Percentiles rank a stretch among this genome's conserved stretches.
These are phyloP conservation scores for Salicornia ramosissima DNA, from an alignment of 148 eudicot species.

Conservation along the genomic window DNA sequence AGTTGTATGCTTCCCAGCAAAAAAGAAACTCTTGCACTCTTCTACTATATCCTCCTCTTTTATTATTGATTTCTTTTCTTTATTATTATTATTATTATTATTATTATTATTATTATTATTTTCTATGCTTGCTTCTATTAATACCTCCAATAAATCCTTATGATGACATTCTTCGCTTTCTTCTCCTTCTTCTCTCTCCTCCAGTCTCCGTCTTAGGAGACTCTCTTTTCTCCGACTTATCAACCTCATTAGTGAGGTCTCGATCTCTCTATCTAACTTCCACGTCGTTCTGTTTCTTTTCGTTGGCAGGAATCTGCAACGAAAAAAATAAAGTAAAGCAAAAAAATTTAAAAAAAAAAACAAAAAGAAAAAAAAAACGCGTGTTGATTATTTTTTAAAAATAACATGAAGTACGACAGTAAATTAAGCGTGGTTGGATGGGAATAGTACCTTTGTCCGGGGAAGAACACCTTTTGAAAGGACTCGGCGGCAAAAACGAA, in stretches of 20 bases:
- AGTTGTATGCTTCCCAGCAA: slow-evolving; percentile 64
- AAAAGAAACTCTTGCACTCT: slow-evolving; percentile 66
- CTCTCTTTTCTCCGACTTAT: slow-evolving; percentile 34
- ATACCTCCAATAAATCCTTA: slow-evolving; percentile 42
- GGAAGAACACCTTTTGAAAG: slow-evolving; percentile 50
- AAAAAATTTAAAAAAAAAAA: too few relatives aligned
- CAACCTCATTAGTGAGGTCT: slow-evolving; percentile 32
- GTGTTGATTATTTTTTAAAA: neutral
- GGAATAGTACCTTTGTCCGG: slow-evolving; percentile 45
- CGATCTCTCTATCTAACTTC: slow-evolving; percentile 45
- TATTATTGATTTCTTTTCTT: slow-evolving; percentile 10
- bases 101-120: neutral
- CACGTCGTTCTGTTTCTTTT: slow-evolving; percentile 50
- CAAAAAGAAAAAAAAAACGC: slow-evolving; percentile 1
- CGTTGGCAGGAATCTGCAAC: slow-evolving; percentile 47
- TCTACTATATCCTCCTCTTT: slow-evolving; percentile 45
- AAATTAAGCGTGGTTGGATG: slow-evolving; percentile 11
- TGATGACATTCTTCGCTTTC: slow-evolving; percentile 20
- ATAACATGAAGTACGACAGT: too few relatives aligned
- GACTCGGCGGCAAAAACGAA: slow-evolving; percentile 43
- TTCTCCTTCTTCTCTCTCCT: too few relatives aligned
- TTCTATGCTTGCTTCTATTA: slow-evolving; percentile 36
- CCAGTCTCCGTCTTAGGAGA: neutral
- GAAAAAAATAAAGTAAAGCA: too few relatives aligned
- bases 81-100: neutral